Evolutionary conservation across 2,329 filamentous ascomycete genomes (phyloP).

Genomic region (Emericellopsis cladophorae): DNA sequence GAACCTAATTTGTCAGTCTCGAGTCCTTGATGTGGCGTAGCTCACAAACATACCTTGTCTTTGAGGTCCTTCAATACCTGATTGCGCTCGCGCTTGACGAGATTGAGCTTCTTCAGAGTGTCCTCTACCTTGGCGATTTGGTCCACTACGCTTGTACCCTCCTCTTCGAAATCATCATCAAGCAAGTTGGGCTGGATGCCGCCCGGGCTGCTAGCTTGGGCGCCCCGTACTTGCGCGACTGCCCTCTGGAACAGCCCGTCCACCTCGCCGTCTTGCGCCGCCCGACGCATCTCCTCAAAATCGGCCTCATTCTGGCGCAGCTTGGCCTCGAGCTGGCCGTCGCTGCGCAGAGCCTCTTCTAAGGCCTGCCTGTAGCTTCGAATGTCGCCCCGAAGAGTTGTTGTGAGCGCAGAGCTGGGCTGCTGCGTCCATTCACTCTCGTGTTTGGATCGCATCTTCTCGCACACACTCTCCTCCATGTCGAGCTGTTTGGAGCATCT

Average conservation of each 20-base stretch:
- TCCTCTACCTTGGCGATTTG: slow-evolving; percentile 87
- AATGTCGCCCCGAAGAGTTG: slow-evolving; percentile 77
- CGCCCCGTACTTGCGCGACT: slow-evolving; percentile 63
- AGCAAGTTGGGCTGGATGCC: slow-evolving; percentile 63
- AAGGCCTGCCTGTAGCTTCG: slow-evolving; percentile 79
- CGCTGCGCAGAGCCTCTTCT: slow-evolving; percentile 79
- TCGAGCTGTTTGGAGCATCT: slow-evolving; percentile 79
- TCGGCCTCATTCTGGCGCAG: slow-evolving; percentile 76
- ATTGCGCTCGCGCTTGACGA: slow-evolving; percentile 82
- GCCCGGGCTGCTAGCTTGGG: slow-evolving; percentile 47
- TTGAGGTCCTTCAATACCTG: slow-evolving; percentile 95
- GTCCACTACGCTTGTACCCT: slow-evolving; percentile 66
- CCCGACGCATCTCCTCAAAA: slow-evolving; percentile 90
- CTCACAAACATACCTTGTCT: slow-evolving; percentile 63
- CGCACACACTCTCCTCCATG: slow-evolving; percentile 94
- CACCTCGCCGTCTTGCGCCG: slow-evolving; percentile 74
- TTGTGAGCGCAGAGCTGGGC: slow-evolving; percentile 79
- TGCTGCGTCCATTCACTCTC: slow-evolving; percentile 95
- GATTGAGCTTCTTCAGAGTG: slow-evolving; percentile 76
- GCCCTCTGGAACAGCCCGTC: slow-evolving; percentile 83
- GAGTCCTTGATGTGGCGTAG: background rate
- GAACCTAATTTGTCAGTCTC: slow-evolving; percentile 45
- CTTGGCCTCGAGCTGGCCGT: slow-evolving; percentile 71
- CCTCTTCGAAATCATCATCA: slow-evolving; percentile 85
- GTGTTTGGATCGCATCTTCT: slow-evolving; percentile 98